Evolutionary conservation across 2,329 filamentous ascomycete species (phyloP).

Genomic region (Pseudogymnoascus sp.): DNA sequence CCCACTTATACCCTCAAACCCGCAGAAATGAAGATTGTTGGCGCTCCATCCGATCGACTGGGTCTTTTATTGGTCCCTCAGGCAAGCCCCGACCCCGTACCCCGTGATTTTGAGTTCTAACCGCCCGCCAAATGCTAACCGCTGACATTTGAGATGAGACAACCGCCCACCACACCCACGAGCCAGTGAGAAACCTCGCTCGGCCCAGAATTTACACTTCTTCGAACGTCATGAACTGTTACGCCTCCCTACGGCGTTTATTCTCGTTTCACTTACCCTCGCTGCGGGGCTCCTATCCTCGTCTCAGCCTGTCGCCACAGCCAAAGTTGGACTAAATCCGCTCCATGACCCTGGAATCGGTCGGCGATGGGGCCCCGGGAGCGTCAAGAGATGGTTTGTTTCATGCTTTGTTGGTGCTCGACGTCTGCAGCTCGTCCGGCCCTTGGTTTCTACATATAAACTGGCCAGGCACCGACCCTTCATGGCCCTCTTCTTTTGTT

Average conservation of each 20-base stretch:
- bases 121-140: conserved; percentile 8
- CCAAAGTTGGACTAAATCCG: conserved; percentile 6
- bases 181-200: not conserved
- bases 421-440: conserved; percentile 1
- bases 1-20: not conserved
- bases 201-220: not conserved
- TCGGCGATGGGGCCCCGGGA: not conserved
- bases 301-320: not conserved
- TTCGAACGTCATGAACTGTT: conserved; percentile 2
- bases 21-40: not conserved
- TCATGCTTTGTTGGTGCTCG: conserved; percentile 4
- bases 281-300: not conserved
- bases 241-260: conserved; percentile 7
- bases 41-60: not conserved
- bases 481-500: conserved; percentile 16
- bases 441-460: conserved; percentile 21
- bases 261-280: conserved; percentile 5
- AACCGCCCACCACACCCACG: not conserved
- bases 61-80: not conserved
- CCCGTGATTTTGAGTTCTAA: conserved; percentile 7
- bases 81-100: not conserved
- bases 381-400: conserved; percentile 1
- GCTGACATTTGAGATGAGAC: conserved; percentile 11
- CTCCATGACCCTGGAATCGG: conserved; percentile 8
- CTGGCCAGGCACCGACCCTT: conserved; percentile 20